These are phyloP conservation scores for Epipyxis sp. DNA, from an alignment of 108 stramenopile species.

Conservation along the genomic window DNA sequence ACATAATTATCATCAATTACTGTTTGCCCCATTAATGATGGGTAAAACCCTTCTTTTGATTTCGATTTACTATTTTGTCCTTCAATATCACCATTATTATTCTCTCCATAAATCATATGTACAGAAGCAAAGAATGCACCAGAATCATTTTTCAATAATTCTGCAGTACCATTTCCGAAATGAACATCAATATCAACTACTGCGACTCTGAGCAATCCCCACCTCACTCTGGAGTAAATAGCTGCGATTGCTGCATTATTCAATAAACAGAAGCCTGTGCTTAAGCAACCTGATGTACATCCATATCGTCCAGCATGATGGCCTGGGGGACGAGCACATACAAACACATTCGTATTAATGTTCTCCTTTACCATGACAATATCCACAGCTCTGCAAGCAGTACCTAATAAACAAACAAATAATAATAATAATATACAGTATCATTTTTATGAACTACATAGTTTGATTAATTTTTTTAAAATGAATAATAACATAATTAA, in stretches of 20 bases:
- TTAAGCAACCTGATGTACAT: neutral
- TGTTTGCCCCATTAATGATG: constrained; percentile 4
- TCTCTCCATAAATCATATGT: neutral
- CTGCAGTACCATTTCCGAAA: constrained; percentile 21
- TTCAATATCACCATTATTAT: neutral
- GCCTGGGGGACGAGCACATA: constrained; percentile 14
- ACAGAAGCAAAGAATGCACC: constrained; percentile 11
- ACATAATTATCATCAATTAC: neutral
- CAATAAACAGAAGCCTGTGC: constrained; percentile 9
- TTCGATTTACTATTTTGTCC: neutral
- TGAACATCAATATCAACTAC: constrained; percentile 16
- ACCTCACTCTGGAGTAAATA: neutral
- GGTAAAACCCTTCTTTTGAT: neutral
- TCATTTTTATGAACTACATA: too few relatives aligned
- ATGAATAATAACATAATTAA: too few relatives aligned
- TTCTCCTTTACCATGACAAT: neutral
- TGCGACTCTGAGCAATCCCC: neutral
- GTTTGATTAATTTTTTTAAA: too few relatives aligned
- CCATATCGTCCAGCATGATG: constrained; percentile 22
- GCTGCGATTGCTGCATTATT: constrained; percentile 14
- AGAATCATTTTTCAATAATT: neutral
- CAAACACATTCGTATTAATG: neutral
- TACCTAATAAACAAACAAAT: too few relatives aligned
- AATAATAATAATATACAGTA: too few relatives aligned
- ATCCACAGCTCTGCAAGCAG: constrained; percentile 7